These are phyloP conservation scores for Daldinia loculata DNA, from an alignment of 495 filamentous ascomycete genomes.

Conservation along the genomic window DNA sequence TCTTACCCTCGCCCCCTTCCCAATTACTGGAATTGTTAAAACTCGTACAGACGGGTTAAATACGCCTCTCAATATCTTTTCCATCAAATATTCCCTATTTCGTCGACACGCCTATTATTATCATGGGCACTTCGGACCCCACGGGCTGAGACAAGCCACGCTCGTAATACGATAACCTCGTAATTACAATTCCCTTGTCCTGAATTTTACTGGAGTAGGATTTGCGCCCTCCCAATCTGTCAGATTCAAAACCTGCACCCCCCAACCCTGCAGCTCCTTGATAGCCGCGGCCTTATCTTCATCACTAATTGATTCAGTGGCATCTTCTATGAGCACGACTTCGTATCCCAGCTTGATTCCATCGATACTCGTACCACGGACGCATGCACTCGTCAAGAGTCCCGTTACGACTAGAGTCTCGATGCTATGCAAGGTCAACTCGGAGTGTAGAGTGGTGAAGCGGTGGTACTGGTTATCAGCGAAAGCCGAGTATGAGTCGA, in stretches of 20 bases:
- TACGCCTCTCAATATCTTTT: not conserved
- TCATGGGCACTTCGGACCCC: not conserved
- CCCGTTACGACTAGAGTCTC: conserved; percentile 43
- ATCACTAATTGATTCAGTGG: conserved; percentile 37
- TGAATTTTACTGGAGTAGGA: conserved; percentile 14
- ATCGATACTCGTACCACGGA: conserved; percentile 47
- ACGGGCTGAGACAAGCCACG: not conserved
- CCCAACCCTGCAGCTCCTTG: conserved; percentile 42
- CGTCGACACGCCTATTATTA: not conserved
- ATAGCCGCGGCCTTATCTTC: conserved; percentile 38
- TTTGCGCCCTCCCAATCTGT: conserved; percentile 40
- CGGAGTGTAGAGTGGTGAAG: conserved; percentile 45
- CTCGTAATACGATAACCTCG: not conserved
- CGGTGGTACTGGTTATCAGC: conserved; percentile 48
- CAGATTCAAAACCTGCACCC: conserved; percentile 43
- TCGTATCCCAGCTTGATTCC: conserved; percentile 45
- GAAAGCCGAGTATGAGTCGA: conserved; percentile 46
- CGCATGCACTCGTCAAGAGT: conserved; percentile 45
- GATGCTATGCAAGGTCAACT: conserved; percentile 42
- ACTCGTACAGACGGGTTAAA: not conserved
- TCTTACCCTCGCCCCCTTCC: not conserved
- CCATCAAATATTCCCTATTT: not conserved
- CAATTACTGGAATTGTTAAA: not conserved
- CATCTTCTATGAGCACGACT: conserved; percentile 44
- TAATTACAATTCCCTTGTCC: conserved; percentile 18